These are phyloP conservation scores for Moniliella sp. DNA, from an alignment of 1,284 basidiomycete genomes.

Conservation along the genomic window DNA sequence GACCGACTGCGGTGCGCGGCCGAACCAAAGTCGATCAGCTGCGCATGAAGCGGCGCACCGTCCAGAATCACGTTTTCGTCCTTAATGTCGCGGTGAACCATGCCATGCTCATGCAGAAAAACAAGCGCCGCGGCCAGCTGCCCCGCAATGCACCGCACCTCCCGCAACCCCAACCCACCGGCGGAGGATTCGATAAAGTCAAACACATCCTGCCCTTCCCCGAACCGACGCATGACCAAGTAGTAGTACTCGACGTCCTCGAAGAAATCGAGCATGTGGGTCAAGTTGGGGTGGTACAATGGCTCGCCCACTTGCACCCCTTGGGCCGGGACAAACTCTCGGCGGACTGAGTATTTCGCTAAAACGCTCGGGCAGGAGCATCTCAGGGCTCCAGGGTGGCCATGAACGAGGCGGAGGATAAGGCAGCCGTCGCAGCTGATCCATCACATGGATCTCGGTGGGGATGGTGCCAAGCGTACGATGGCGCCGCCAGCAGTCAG, in stretches of 20 bases:
- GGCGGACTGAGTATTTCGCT: no score
- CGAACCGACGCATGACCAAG: conserved; percentile 46
- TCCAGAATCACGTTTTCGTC: conserved; percentile 73
- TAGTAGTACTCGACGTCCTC: conserved; percentile 67
- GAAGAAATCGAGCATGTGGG: conserved; percentile 59
- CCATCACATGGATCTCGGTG: conserved; percentile 94
- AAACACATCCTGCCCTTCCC: conserved; percentile 53
- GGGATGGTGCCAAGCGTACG: conserved; percentile 84
- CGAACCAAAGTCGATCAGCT: conserved; percentile 79
- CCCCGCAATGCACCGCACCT: conserved; percentile 58
- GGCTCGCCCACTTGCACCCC: no score
- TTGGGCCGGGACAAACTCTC: no score
- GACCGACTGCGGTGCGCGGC: conserved; percentile 60
- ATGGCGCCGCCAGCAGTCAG: conserved; percentile 93
- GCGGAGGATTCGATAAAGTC: conserved; percentile 86
- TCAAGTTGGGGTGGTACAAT: conserved; percentile 52
- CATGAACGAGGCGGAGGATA: conserved; percentile 9
- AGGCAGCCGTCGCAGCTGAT: conserved; percentile 53
- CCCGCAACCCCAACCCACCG: conserved; percentile 57
- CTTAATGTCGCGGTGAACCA: conserved; percentile 76
- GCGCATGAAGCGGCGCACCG: conserved; percentile 42
- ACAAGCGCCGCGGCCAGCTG: conserved; percentile 67
- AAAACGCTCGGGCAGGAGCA: neutral
- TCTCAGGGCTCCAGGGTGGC: conserved; percentile 7
- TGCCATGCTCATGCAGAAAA: conserved; percentile 54